A percentile compares a stretch with the other conserved stretches of the same genome.
These are phyloP conservation scores for Podospora pseudocomata DNA, from an alignment of 495 filamentous ascomycete species.

Conservation along the genomic window DNA sequence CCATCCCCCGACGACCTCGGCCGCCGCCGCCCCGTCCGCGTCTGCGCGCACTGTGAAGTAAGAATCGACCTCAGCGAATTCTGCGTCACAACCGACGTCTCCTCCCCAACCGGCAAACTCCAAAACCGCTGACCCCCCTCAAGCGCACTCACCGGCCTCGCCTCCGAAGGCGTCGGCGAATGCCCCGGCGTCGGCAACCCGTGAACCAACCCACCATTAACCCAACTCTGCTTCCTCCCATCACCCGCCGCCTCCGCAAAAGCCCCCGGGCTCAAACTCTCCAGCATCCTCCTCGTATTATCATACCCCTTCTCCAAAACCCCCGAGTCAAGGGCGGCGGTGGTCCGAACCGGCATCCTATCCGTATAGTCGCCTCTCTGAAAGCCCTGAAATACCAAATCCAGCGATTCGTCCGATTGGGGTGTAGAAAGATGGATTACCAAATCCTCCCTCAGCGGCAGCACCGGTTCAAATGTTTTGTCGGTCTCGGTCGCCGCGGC, in stretches of 20 bases:
- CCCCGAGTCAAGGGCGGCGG: background rate
- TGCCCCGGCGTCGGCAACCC: constrained; percentile 19
- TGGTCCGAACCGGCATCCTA: background rate
- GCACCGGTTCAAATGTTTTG: constrained; percentile 29
- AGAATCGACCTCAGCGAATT: constrained; percentile 42
- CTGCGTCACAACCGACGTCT: constrained; percentile 42
- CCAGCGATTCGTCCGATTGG: constrained; percentile 25
- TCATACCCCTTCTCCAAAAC: background rate
- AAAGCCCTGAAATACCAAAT: constrained; percentile 34
- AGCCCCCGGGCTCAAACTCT: background rate
- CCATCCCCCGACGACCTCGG: background rate
- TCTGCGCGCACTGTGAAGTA: constrained; percentile 31
- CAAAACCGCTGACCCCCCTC: constrained; percentile 29
- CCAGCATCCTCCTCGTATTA: background rate
- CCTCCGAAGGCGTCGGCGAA: constrained; percentile 19
- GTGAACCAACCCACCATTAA: constrained; percentile 7
- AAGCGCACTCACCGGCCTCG: constrained; percentile 17
- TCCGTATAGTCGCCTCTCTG: constrained; percentile 25
- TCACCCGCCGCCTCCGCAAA: background rate
- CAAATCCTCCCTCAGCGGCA: constrained; percentile 44
- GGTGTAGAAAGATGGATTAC: constrained; percentile 39
- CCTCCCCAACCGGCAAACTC: constrained; percentile 32
- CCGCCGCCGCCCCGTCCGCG: background rate
- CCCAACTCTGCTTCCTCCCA: constrained; percentile 1
- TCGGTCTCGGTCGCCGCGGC: background rate